Evolutionary conservation across 176 grass and related monocot species (phyloP), one percentile per base, ranked within the genome.

Genomic region (Echinochloa phyllopogon): DNA sequence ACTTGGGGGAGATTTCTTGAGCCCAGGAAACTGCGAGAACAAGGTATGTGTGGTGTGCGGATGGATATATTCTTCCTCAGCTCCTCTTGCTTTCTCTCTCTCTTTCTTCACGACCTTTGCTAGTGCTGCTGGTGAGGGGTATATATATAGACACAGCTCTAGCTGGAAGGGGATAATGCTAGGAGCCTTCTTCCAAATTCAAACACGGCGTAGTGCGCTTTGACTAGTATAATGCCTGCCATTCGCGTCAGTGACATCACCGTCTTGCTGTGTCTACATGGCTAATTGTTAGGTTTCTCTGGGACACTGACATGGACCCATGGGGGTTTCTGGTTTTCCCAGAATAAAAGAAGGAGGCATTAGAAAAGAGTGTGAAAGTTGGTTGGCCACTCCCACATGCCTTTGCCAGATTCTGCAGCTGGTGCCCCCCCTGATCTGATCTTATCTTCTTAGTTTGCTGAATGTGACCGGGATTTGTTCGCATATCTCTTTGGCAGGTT

Each of bases 321-420:
- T 72, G 74, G n/a, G n/a, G n/a, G 80, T 50, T 70, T 70, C 47
- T 41, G 71, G 17, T 50, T 66, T 60, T 15, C 21, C 23, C 86
- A 25, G 2, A 14, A 14, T 70, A 8, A 55, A 65, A 2, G 38
- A 24, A 64, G 36, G n/a, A 16, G 1, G 48, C 21, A 1, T 74
- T 37, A 40, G 1, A 6, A 64, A 45, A 65, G 81, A 49, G 60
- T 57, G 58, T 74, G 64, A 47, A 78, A 74, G 84, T 27, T 69
- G 70, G 85, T 84, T 87, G 80, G 85, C 85, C 89, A 91, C 61
- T 87, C 51, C 69, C 85, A 84, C 85, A 80, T 87, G 84, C 64
- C 77, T 87, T 90, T 68, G 80, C 36, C 69, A 37, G 89, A 87
- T 87, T 84, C 85, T 56, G 85, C 85, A 25, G 79, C 75, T 60